These are phyloP conservation scores for Tetrahymena thermophila DNA, from an alignment of 73 alveolate species.

Conservation along the genomic window DNA sequence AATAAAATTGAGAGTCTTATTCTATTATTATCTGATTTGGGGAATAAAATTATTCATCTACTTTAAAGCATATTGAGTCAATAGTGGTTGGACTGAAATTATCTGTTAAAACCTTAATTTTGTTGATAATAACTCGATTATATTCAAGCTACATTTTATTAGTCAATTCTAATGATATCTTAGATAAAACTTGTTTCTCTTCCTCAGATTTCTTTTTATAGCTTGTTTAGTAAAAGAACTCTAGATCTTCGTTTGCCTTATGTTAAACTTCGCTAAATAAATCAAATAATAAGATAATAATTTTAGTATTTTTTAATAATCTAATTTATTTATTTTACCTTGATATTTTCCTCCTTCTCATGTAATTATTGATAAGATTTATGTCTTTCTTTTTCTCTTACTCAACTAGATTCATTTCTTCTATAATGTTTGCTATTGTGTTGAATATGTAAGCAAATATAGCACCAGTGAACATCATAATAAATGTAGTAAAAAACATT, in stretches of 20 bases:
- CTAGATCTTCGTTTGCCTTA: neutral
- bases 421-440: neutral
- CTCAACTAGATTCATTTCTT: neutral
- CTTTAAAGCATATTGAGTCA: neutral
- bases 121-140: neutral
- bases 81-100: neutral
- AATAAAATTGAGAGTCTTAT: neutral
- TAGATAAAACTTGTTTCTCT: neutral
- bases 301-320: neutral
- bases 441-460: neutral
- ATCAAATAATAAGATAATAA: too few species aligned
- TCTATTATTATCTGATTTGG: neutral
- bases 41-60: neutral
- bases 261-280: neutral
- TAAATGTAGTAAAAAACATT: neutral
- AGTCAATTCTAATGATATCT: neutral
- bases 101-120: neutral
- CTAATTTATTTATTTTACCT: neutral
- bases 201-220: neutral
- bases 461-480: neutral
- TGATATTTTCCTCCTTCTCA: neutral
- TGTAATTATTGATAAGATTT: neutral
- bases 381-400: neutral
- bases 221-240: neutral
- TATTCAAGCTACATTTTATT: neutral